phyloP scores from a whole-genome alignment of 352 stramenopile species.

The Phytophthora vignae region DNA sequence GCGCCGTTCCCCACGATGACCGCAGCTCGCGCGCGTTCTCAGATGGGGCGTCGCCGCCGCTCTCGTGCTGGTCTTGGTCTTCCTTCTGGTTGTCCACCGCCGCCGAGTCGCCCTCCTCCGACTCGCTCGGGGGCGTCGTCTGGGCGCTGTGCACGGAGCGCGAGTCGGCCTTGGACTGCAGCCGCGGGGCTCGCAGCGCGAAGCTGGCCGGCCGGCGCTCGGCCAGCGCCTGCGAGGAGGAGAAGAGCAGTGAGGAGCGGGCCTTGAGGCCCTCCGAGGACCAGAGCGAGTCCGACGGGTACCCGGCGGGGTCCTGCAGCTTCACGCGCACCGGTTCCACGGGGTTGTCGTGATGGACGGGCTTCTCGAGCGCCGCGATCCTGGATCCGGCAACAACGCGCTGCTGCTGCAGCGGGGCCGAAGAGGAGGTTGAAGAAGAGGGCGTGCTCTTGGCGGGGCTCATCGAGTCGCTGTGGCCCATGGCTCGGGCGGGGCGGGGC shows the following conservation, averaged over 20 bases:
- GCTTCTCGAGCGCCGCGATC: constrained; percentile 43
- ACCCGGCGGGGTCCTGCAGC: constrained; percentile 58
- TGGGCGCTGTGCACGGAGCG: constrained; percentile 37
- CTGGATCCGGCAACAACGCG: constrained; percentile 8
- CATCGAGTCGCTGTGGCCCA: constrained; percentile 56
- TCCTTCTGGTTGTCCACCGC: constrained; percentile 53
- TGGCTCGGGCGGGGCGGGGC: constrained; percentile 9
- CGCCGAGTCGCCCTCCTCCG: constrained; percentile 32
- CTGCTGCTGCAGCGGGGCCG: constrained; percentile 4
- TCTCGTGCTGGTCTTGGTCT: constrained; percentile 22
- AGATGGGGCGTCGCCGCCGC: constrained; percentile 17
- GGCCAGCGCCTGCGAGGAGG: constrained; percentile 34
- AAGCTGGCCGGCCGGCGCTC: constrained; percentile 36
- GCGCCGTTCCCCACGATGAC: constrained; percentile 24
- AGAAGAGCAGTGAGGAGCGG: constrained; percentile 61
- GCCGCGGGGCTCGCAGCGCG: constrained; percentile 33
- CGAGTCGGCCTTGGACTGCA: constrained; percentile 29
- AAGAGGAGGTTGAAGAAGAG: constrained; percentile 1
- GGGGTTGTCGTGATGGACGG: constrained; percentile 48
- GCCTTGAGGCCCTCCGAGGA: constrained; percentile 63
- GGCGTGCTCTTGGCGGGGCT: constrained; percentile 47
- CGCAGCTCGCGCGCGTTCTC: constrained; percentile 18
- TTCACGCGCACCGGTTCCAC: constrained; percentile 64
- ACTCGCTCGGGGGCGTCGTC: constrained; percentile 33
- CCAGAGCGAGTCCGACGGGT: constrained; percentile 58